Conservation (phyloP, 2,329 filamentous ascomycete species). For the Onygena corvina region DNA sequence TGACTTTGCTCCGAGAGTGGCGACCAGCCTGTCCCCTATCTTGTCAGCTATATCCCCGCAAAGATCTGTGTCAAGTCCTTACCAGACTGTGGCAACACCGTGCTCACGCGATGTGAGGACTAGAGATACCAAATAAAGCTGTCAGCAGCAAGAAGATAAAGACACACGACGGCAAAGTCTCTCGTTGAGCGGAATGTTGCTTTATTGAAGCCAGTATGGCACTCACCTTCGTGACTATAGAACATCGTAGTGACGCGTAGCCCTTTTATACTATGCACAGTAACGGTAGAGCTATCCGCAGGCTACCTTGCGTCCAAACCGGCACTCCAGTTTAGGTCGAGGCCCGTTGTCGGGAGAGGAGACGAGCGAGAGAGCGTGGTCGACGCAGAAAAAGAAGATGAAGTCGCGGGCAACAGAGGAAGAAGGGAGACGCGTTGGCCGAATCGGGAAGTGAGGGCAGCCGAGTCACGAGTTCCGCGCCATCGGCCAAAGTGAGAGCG, state of each 20-base stretch:
- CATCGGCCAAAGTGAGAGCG: too few relatives aligned
- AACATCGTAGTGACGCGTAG: constrained; percentile 61
- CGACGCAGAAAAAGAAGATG: not conserved
- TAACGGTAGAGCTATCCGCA: too few relatives aligned
- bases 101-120: constrained; percentile 76
- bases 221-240: constrained; percentile 84
- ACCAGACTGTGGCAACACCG: constrained; percentile 94
- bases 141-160: not conserved
- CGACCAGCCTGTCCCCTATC: constrained; percentile 58
- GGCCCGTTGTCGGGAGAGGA: not conserved
- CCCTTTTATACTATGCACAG: too few relatives aligned
- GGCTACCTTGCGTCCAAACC: too few relatives aligned
- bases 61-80: constrained; percentile 24
- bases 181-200: not conserved
- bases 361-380: not conserved
- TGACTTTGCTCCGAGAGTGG: constrained; percentile 67
- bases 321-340: not conserved
- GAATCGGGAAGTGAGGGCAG: constrained; percentile 5
- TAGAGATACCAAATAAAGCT: constrained; percentile 20
- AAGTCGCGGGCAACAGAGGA: not conserved
- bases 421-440: constrained; percentile 1
- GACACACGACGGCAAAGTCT: not conserved
- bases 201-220: not conserved
- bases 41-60: not conserved
- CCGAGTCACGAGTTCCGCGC: too few relatives aligned